phyloP scores from a whole-genome alignment of 495 filamentous ascomycete genomes.

The Penicillium antarcticum region DNA sequence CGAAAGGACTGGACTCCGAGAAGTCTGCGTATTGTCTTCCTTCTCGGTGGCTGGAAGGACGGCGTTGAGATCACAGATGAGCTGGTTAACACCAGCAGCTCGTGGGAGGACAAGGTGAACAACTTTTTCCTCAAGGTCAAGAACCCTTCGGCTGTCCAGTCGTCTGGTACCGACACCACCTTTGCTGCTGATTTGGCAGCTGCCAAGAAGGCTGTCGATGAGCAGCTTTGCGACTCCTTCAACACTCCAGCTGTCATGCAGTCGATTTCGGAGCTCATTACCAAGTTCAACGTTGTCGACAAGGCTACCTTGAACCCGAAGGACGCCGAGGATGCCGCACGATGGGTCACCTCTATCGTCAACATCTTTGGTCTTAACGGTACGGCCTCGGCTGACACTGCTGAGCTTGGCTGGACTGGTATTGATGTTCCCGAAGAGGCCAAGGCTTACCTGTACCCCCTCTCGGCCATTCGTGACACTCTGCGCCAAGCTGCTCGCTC shows the following conservation, averaged over 20 bases:
- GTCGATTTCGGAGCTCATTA: conserved; percentile 69
- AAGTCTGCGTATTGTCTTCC: conserved; percentile 78
- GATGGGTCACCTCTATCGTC: conserved; percentile 81
- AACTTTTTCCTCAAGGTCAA: conserved; percentile 87
- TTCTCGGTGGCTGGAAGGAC: conserved; percentile 85
- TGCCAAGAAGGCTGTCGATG: conserved; percentile 61
- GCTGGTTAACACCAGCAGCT: conserved; percentile 64
- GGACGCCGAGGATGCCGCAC: conserved; percentile 58
- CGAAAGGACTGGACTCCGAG: conserved; percentile 77
- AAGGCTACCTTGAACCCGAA: conserved; percentile 54
- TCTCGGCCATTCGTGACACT: conserved; percentile 65
- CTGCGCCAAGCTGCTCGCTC: conserved; percentile 56
- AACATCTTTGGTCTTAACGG: conserved; percentile 82
- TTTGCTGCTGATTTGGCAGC: conserved; percentile 51
- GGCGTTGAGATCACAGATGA: conserved; percentile 88
- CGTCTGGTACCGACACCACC: conserved; percentile 25
- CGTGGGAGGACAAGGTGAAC: conserved; percentile 79
- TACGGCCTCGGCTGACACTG: conserved; percentile 48
- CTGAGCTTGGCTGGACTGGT: conserved; percentile 79
- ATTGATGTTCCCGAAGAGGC: conserved; percentile 59
- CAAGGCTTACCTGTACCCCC: conserved; percentile 61
- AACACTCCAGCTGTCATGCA: conserved; percentile 78
- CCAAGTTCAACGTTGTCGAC: conserved; percentile 64
- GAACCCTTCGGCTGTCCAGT: conserved; percentile 40
- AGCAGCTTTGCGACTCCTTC: conserved; percentile 81